phyloP scores from a whole-genome alignment of 768 basidiomycete genomes.

The Kwoniella bestiolae region DNA sequence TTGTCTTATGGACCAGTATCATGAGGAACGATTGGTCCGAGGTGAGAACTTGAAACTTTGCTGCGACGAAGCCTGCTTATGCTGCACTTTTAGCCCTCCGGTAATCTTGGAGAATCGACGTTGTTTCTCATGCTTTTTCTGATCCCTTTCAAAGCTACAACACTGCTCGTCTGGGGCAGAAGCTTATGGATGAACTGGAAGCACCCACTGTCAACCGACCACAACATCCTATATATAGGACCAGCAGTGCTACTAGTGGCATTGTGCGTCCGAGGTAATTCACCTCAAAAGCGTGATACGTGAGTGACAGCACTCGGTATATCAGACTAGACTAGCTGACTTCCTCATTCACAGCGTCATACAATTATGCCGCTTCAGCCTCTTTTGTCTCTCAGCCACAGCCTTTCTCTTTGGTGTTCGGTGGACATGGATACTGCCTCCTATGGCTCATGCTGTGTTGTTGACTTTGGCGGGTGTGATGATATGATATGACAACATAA shows the following conservation, averaged over 20 bases:
- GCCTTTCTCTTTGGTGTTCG: conserved; percentile 16
- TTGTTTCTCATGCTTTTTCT: conserved; percentile 79
- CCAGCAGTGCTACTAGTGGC: conserved; percentile 23
- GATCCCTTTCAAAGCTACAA: conserved; percentile 74
- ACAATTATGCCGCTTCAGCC: not conserved
- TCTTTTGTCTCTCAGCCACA: not conserved
- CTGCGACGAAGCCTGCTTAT: not conserved
- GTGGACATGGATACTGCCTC: conserved; percentile 20
- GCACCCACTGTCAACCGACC: conserved; percentile 81
- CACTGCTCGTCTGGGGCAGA: conserved; percentile 85
- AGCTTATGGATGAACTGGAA: conserved; percentile 77
- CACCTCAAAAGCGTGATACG: not conserved
- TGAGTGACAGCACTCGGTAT: not conserved
- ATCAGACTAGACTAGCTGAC: not conserved
- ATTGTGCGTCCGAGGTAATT: not conserved
- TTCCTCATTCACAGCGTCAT: not conserved
- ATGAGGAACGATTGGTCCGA: not conserved
- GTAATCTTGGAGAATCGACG: conserved; percentile 59
- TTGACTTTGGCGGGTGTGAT: not conserved
- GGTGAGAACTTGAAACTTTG: not conserved
- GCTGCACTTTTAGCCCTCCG: not conserved
- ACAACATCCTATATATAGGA: conserved; percentile 55
- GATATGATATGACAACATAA: too few relatives aligned
- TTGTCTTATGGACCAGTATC: not conserved
- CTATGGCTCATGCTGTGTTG: conserved; percentile 3